phyloP scores from a whole-genome alignment of 2,329 filamentous ascomycete genomes.

The Ophioceras dolichostomum region DNA sequence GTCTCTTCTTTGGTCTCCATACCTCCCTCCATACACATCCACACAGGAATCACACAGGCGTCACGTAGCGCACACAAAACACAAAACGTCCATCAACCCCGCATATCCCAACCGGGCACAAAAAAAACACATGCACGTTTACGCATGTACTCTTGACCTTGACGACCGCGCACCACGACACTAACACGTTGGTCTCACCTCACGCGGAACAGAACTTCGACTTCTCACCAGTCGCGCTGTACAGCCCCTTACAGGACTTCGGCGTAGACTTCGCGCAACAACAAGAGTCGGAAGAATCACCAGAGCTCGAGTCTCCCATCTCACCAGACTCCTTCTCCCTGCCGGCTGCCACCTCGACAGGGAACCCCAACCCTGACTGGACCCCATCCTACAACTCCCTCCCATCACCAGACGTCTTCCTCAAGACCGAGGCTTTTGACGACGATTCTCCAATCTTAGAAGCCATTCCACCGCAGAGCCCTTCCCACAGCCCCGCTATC shows the following conservation, averaged over 20 bases:
- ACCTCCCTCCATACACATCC: too few relatives aligned
- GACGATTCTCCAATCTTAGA: conserved; percentile 15
- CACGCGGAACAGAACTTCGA: conserved; percentile 2
- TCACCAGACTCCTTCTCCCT: neutral
- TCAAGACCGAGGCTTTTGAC: conserved; percentile 19
- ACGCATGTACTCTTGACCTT: too few relatives aligned
- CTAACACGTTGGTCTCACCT: too few relatives aligned
- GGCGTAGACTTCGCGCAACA: neutral
- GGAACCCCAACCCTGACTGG: too few relatives aligned
- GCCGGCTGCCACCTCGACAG: neutral
- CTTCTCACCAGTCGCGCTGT: conserved; percentile 1
- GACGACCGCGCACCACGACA: too few relatives aligned
- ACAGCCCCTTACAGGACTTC: neutral
- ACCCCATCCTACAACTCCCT: neutral
- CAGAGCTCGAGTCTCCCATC: neutral
- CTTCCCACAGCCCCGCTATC: conserved; percentile 19
- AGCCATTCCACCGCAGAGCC: conserved; percentile 10
- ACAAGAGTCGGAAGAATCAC: neutral
- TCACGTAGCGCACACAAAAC: too few relatives aligned
- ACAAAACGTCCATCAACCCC: too few relatives aligned
- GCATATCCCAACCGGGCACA: too few relatives aligned
- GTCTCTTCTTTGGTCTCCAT: too few relatives aligned
- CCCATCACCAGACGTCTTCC: conserved; percentile 14
- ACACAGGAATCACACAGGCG: too few relatives aligned
- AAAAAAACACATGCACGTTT: too few relatives aligned